Evolutionary conservation across 2,329 filamentous ascomycete genomes (phyloP).

Genomic region (Lecanicillium sp.): DNA sequence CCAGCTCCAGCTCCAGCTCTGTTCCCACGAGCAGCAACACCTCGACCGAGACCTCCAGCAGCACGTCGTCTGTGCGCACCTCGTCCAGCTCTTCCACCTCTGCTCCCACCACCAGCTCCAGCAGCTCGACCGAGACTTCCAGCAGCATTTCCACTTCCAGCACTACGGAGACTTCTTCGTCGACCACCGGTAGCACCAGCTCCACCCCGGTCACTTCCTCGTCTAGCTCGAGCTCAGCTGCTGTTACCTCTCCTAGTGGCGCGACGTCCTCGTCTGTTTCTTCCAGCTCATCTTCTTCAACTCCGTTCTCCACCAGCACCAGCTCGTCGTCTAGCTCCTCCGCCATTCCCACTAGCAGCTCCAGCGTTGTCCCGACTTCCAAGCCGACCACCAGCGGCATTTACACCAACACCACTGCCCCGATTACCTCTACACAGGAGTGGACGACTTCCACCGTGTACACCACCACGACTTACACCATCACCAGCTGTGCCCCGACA

Average conservation of each 20-base stretch:
- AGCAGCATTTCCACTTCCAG: not conserved
- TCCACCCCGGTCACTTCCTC: not conserved
- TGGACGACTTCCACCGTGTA: constrained; percentile 26
- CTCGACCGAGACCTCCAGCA: constrained; percentile 4
- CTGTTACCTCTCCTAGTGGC: no score
- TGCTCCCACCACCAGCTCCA: constrained; percentile 3
- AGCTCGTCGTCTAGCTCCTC: not conserved
- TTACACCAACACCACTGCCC: not conserved
- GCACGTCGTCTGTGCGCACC: not conserved
- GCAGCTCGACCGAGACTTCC: not conserved
- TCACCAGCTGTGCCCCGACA: constrained; percentile 26
- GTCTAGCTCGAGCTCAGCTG: no score
- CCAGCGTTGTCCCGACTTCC: no score
- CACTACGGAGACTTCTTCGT: not conserved
- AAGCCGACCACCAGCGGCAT: not conserved
- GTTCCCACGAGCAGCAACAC: not conserved
- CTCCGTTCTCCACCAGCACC: not conserved
- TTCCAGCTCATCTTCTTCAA: not conserved
- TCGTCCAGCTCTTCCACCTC: constrained; percentile 1
- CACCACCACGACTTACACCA: constrained; percentile 24
- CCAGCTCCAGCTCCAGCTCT: not conserved
- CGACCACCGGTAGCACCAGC: not conserved
- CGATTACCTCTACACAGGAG: not conserved
- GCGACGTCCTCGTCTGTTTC: not conserved
- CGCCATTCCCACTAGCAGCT: not conserved